These are phyloP conservation scores for Malbranchea zuffiana DNA, from an alignment of 2,329 filamentous ascomycete species.

Conservation along the genomic window DNA sequence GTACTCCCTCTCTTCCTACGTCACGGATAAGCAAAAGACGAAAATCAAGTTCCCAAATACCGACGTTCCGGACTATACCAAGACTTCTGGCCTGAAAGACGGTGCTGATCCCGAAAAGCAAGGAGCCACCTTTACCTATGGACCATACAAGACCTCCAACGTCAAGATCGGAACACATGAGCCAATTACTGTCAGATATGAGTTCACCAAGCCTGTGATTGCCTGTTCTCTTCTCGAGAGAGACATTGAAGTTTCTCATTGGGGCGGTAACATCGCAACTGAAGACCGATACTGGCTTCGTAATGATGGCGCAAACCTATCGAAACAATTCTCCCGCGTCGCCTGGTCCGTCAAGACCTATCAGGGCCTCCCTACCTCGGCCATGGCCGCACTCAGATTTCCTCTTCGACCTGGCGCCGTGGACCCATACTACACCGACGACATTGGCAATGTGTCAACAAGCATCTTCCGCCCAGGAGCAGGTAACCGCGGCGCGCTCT, in stretches of 20 bases:
- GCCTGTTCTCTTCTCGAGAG: constrained; percentile 72
- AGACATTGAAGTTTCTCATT: constrained; percentile 91
- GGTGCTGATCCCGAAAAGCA: constrained; percentile 65
- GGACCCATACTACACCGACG: constrained; percentile 89
- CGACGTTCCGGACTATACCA: constrained; percentile 77
- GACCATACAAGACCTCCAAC: constrained; percentile 61
- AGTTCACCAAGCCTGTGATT: constrained; percentile 85
- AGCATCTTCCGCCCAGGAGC: constrained; percentile 60
- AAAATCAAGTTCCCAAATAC: constrained; percentile 78
- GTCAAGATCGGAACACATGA: constrained; percentile 65
- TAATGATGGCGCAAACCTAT: constrained; percentile 73
- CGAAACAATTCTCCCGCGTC: constrained; percentile 61
- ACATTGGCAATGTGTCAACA: constrained; percentile 94
- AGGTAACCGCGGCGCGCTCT: constrained; percentile 58
- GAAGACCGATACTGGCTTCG: constrained; percentile 86
- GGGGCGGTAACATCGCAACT: constrained; percentile 91
- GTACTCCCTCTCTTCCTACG: constrained; percentile 73
- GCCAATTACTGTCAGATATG: constrained; percentile 72
- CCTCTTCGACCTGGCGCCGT: constrained; percentile 67
- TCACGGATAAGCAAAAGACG: constrained; percentile 87
- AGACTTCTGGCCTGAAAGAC: constrained; percentile 50
- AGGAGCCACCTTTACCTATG: constrained; percentile 79
- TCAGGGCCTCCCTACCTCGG: constrained; percentile 64
- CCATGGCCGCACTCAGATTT: constrained; percentile 71
- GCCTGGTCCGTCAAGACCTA: constrained; percentile 63